Conservation (phyloP, 805 yeast genomes). For the Isabelozyma gotoi region DNA sequence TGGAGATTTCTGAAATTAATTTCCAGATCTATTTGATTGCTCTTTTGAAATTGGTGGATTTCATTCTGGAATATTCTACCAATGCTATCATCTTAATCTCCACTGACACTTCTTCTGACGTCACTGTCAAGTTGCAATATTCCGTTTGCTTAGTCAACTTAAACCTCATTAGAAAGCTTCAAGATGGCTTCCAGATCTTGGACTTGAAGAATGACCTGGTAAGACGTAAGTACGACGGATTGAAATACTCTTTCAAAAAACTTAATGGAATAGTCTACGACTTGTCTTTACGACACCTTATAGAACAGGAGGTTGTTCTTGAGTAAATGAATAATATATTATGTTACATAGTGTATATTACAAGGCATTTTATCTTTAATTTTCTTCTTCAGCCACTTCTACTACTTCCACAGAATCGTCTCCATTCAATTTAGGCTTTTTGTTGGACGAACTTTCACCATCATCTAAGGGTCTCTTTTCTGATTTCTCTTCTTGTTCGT, state of each 20-base stretch:
- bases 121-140: conserved; percentile 10
- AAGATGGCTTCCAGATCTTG: conserved; percentile 24
- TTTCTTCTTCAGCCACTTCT: background rate
- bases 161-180: conserved; percentile 20
- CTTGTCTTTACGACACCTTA: conserved; percentile 17
- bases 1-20: conserved; percentile 9
- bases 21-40: conserved; percentile 21
- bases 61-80: conserved; percentile 24
- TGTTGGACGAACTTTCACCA: background rate
- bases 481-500: background rate
- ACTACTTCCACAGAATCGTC: background rate
- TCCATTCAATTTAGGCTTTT: conserved; percentile 1
- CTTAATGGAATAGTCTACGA: conserved; percentile 26
- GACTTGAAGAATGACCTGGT: conserved; percentile 28
- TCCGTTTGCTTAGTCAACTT: conserved; percentile 19
- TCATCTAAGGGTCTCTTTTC: background rate
- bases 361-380: background rate
- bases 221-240: conserved; percentile 26
- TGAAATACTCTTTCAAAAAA: conserved; percentile 27
- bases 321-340: background rate
- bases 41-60: conserved; percentile 19
- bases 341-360: background rate
- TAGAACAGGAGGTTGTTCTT: conserved; percentile 8
- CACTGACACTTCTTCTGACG: conserved; percentile 6
- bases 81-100: conserved; percentile 20